phyloP scores from a whole-genome alignment of 2,329 filamentous ascomycete species.

The Trichoderma sp. region DNA sequence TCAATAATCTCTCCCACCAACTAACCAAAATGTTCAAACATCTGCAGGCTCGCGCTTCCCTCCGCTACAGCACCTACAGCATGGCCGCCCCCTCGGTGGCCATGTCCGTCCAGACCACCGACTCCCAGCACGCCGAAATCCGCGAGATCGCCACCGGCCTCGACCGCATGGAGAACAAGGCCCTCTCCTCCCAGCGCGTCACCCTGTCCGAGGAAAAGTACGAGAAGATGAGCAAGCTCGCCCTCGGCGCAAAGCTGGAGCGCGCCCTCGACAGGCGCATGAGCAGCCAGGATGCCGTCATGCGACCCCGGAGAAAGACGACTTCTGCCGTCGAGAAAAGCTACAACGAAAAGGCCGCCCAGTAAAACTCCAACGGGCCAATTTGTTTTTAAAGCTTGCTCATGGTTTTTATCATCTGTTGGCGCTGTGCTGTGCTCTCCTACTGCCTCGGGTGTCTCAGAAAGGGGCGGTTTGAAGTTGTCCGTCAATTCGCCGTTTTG shows the following conservation, averaged over 20 bases:
- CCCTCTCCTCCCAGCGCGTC: slow-evolving; percentile 73
- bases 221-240: slow-evolving; percentile 80
- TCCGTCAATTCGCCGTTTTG: background rate
- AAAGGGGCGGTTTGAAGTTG: no score
- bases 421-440: background rate
- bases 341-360: slow-evolving; percentile 38
- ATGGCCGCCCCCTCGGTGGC: slow-evolving; percentile 62
- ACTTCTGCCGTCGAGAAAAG: slow-evolving; percentile 41
- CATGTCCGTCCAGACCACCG: slow-evolving; percentile 45
- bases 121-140: slow-evolving; percentile 60
- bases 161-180: slow-evolving; percentile 87
- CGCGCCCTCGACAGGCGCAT: slow-evolving; percentile 83
- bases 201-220: slow-evolving; percentile 76
- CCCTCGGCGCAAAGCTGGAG: slow-evolving; percentile 86
- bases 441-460: background rate
- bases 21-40: background rate
- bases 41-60: slow-evolving; percentile 52
- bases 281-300: slow-evolving; percentile 85
- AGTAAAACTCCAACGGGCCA: background rate
- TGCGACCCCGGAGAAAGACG: slow-evolving; percentile 55
- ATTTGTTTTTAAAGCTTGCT: background rate
- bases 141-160: slow-evolving; percentile 75
- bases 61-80: slow-evolving; percentile 63
- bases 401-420: background rate
- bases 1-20: background rate